These are phyloP conservation scores for Mediolabrus comicus DNA, from an alignment of 108 stramenopile species.

Conservation along the genomic window DNA sequence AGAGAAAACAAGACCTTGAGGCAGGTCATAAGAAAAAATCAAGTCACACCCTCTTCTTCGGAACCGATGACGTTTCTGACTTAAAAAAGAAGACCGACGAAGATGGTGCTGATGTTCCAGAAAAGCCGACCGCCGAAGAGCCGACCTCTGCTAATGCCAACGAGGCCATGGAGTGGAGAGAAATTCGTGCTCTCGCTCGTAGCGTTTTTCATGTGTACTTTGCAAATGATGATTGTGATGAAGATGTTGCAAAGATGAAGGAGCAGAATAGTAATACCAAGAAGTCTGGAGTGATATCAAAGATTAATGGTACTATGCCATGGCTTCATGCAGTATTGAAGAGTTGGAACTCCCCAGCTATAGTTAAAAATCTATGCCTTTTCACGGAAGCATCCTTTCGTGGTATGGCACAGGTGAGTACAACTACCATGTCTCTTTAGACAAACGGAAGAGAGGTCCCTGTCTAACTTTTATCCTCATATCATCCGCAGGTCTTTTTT, in stretches of 20 bases:
- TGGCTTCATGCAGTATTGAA: conserved; percentile 4
- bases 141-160: not conserved
- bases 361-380: not conserved
- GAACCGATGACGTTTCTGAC: conserved; percentile 8
- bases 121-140: not conserved
- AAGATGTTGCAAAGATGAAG: not conserved
- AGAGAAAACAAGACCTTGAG: not conserved
- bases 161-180: not conserved
- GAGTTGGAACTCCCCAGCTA: not conserved
- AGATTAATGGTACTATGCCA: conserved; percentile 21
- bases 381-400: conserved; percentile 27
- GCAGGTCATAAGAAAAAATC: not conserved
- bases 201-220: conserved; percentile 13
- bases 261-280: not conserved
- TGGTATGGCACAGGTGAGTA: conserved; percentile 27
- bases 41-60: not conserved
- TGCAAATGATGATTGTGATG: conserved; percentile 2
- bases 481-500: conserved; percentile 26
- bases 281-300: not conserved
- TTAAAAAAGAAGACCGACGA: not conserved
- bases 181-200: conserved; percentile 5
- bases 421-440: too few species aligned
- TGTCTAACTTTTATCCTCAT: not conserved
- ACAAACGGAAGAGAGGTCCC: not conserved
- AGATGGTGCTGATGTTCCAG: not conserved